phyloP scores from a whole-genome alignment of 495 filamentous ascomycete genomes.

The Recurvomyces mirabilis region DNA sequence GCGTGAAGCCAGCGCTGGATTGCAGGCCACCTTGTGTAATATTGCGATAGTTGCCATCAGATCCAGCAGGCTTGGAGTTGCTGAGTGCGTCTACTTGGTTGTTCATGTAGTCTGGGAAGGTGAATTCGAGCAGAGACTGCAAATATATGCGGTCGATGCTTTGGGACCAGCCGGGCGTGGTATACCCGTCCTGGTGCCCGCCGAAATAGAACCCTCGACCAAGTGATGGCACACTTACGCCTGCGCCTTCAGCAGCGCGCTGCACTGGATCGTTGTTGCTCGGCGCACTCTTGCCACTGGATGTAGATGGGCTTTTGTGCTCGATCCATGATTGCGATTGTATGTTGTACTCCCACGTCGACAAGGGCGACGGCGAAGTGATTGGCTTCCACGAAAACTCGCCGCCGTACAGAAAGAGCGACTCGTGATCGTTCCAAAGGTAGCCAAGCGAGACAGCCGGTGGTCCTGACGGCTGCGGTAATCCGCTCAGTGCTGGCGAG shows the following conservation, averaged over 20 bases:
- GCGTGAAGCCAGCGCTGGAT: constrained; percentile 50
- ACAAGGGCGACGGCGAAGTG: constrained; percentile 39
- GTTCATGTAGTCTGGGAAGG: constrained; percentile 54
- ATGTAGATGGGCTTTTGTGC: constrained; percentile 42
- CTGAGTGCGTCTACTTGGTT: constrained; percentile 41
- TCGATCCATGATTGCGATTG: constrained; percentile 48
- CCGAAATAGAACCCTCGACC: constrained; percentile 67
- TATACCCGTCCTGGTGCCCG: constrained; percentile 57
- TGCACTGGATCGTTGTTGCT: constrained; percentile 43
- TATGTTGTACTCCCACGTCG: constrained; percentile 60
- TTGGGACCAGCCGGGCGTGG: constrained; percentile 58
- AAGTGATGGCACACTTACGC: constrained; percentile 53
- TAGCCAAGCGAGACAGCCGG: constrained; percentile 59
- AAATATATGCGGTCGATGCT: constrained; percentile 52
- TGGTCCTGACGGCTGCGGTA: constrained; percentile 54
- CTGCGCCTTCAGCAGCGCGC: constrained; percentile 59
- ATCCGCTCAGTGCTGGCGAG: constrained; percentile 47
- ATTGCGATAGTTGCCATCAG: constrained; percentile 52
- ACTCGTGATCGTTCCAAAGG: constrained; percentile 58
- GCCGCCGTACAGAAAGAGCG: constrained; percentile 61
- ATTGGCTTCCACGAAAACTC: constrained; percentile 51
- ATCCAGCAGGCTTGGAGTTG: constrained; percentile 38
- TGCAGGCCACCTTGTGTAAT: constrained; percentile 60
- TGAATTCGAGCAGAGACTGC: constrained; percentile 64
- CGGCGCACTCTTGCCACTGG: constrained; percentile 46